Conservation (phyloP, 2,329 filamentous ascomycete genomes). For the Cladosporium sp. region DNA sequence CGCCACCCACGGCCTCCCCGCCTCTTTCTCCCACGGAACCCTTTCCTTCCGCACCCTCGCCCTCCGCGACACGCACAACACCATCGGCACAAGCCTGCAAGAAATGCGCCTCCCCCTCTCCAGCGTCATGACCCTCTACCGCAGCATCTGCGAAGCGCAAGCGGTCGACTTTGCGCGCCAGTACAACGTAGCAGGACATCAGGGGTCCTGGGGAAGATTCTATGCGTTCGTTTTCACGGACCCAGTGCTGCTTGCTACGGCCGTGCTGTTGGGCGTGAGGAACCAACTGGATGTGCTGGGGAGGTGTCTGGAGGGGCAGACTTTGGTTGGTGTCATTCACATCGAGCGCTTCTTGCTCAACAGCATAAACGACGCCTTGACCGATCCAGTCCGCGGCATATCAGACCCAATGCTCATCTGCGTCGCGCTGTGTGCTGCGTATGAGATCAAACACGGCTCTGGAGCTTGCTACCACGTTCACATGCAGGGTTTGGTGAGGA, state of each 20-base stretch:
- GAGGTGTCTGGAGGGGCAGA: not conserved
- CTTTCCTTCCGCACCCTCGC: slow-evolving; percentile 2
- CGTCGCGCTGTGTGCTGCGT: slow-evolving; percentile 15
- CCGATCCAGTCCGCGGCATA: slow-evolving; percentile 13
- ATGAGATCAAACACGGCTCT: slow-evolving; percentile 16
- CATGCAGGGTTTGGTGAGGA: slow-evolving; percentile 15
- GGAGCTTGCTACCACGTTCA: slow-evolving; percentile 14
- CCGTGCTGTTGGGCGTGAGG: slow-evolving; percentile 4
- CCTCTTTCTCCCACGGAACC: slow-evolving; percentile 4
- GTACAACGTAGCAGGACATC: not conserved
- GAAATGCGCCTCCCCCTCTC: slow-evolving; percentile 3
- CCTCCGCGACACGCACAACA: not conserved
- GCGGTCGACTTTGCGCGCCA: slow-evolving; percentile 1
- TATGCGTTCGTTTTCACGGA: slow-evolving; percentile 4
- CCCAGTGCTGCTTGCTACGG: slow-evolving; percentile 5
- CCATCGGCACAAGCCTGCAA: not conserved
- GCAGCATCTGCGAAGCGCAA: not conserved
- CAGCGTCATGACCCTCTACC: slow-evolving; percentile 6
- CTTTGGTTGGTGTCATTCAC: not conserved
- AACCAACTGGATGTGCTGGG: not conserved
- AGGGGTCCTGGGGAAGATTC: not conserved
- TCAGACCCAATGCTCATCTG: slow-evolving; percentile 15
- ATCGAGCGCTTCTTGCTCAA: slow-evolving; percentile 13
- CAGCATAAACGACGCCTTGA: slow-evolving; percentile 14
- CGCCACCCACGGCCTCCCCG: not conserved